Conservation (phyloP, 371 early-diverging fungal species). For the Rhizopus sp. region DNA sequence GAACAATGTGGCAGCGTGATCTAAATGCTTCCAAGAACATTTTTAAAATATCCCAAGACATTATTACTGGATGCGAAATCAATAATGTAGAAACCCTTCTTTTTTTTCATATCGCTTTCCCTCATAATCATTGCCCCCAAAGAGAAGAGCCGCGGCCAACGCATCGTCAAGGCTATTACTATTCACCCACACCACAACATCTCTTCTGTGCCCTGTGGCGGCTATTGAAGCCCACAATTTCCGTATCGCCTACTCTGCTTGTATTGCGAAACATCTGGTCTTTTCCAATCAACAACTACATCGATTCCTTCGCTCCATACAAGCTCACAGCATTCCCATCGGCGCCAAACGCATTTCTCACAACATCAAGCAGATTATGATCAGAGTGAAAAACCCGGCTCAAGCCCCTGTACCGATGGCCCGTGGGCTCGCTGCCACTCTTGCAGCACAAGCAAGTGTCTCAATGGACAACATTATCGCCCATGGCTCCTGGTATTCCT, state of each 20-base stretch:
- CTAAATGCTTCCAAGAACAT: background rate
- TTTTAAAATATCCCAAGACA: background rate
- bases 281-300: conserved; percentile 9
- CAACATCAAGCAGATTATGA: conserved; percentile 6
- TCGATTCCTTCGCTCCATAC: conserved; percentile 13
- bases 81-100: no score
- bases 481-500: conserved; percentile 18
- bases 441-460: conserved; percentile 19
- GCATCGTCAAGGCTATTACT: no score
- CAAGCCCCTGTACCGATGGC: conserved; percentile 16
- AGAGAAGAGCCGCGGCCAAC: conserved; percentile 7
- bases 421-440: conserved; percentile 22
- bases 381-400: background rate
- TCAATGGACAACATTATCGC: conserved; percentile 22
- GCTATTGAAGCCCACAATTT: conserved; percentile 6
- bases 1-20: background rate
- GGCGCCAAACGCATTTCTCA: conserved; percentile 5
- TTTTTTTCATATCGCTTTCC: background rate
- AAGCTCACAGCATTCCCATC: background rate
- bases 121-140: conserved; percentile 17
- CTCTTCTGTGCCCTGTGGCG: conserved; percentile 18
- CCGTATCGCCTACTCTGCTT: background rate
- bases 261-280: conserved; percentile 8
- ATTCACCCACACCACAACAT: conserved; percentile 5
- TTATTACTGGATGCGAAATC: background rate